Percentiles rank a stretch among this genome's conserved stretches.
These are phyloP conservation scores for Capsicum pubescens DNA, from an alignment of 257 asterid species.

Conservation along the genomic window DNA sequence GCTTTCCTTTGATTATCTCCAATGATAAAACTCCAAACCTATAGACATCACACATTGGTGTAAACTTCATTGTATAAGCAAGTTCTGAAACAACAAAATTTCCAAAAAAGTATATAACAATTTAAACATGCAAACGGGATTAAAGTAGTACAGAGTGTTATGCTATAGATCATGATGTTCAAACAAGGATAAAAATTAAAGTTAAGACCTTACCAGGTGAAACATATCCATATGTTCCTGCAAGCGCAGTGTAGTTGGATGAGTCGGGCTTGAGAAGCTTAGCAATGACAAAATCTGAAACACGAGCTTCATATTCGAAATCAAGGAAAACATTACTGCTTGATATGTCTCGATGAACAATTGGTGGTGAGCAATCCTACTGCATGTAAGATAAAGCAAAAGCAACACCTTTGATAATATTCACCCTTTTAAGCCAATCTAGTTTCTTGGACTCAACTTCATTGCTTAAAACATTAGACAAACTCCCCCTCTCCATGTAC, in stretches of 20 bases:
- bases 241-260: background rate
- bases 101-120: too few species aligned
- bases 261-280: background rate
- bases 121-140: too few species aligned
- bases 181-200: too few species aligned
- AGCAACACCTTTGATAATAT: background rate
- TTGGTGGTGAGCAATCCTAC: background rate
- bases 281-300: background rate
- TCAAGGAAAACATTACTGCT: background rate
- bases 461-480: background rate
- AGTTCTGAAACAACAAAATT: background rate
- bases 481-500: background rate
- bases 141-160: background rate
- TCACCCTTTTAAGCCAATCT: background rate
- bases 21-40: conserved; percentile 27
- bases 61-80: background rate
- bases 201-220: background rate
- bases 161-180: background rate
- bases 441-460: background rate
- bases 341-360: conserved; percentile 1
- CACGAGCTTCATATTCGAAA: background rate
- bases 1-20: conserved; percentile 27
- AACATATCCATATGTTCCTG: background rate
- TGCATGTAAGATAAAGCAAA: conserved; percentile 2
- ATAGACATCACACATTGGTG: conserved; percentile 24